phyloP scores from a whole-genome alignment of 352 stramenopile species.

The Phytopythium montanum region DNA sequence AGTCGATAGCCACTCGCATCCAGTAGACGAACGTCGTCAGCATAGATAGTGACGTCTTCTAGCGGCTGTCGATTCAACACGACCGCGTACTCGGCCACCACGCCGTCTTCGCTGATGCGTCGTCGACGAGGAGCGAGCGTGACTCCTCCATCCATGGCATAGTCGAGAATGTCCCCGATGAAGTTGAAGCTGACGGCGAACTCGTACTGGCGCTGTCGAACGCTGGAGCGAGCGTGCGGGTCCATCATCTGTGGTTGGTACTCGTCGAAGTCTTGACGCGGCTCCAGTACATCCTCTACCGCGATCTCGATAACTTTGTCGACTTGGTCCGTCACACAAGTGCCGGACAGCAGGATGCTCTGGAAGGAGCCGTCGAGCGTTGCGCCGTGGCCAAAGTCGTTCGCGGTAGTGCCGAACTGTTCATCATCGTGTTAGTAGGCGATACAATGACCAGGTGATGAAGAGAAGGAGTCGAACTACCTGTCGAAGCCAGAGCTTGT shows the following conservation, averaged over 20 bases:
- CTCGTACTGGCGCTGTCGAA: slow-evolving; percentile 28
- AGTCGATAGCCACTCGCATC: slow-evolving; percentile 23
- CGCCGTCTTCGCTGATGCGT: slow-evolving; percentile 43
- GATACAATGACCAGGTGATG: neutral
- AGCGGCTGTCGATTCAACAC: slow-evolving; percentile 67
- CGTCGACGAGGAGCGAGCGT: slow-evolving; percentile 43
- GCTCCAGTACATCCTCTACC: slow-evolving; percentile 34
- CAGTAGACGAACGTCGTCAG: slow-evolving; percentile 29
- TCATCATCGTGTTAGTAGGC: neutral
- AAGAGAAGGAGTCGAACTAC: slow-evolving; percentile 12
- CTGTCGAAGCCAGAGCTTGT: slow-evolving; percentile 69
- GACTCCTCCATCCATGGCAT: slow-evolving; percentile 64
- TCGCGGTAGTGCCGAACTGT: slow-evolving; percentile 59
- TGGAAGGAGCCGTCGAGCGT: slow-evolving; percentile 38
- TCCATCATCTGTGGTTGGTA: slow-evolving; percentile 62
- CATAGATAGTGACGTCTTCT: slow-evolving; percentile 37
- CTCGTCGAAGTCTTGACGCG: slow-evolving; percentile 25
- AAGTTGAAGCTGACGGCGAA: slow-evolving; percentile 56
- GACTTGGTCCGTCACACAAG: slow-evolving; percentile 35
- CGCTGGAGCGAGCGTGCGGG: slow-evolving; percentile 19
- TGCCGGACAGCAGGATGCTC: slow-evolving; percentile 52
- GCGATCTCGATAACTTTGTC: slow-evolving; percentile 42
- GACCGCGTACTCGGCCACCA: slow-evolving; percentile 54
- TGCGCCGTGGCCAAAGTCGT: slow-evolving; percentile 62
- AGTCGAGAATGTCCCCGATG: slow-evolving; percentile 59